Base-by-base conservation (phyloP, 2,329 filamentous ascomycete genomes). In the Pseudogymnoascus sp. region DNA sequence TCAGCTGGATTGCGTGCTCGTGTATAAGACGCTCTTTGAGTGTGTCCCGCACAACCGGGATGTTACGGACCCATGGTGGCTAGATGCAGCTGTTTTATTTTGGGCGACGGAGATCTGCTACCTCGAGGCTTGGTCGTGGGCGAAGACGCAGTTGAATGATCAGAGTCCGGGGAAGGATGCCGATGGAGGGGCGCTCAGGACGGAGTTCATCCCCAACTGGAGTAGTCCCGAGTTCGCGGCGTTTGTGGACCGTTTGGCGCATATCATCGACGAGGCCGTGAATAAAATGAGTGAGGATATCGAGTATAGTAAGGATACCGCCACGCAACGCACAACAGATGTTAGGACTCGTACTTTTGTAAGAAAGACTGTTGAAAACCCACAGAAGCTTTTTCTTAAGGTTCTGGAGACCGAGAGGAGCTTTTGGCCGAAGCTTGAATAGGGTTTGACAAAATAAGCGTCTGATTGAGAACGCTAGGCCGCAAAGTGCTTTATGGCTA, bases 51-150 rank as follows among this genome's bases (percentile, higher is more conserved):
- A n/a, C 28, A 16, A 16, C 20, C 33, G 54, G 3, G 30, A 59
- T 38, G n/a, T 12, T 7, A 30, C 41, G 7, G 38, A 37, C 2
- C 35, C 36, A 4, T 57, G 33, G 16, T 43, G 62, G 68, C 74
- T 92, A 2, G 87, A 91, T 70, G 87, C 86, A 5, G 77, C 90
- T 64, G 81, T 90, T 2, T 79, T 89, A n/a, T 81, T 92, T 22
- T 92, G 87, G 85, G 85, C 84, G n/a, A 90, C 86, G 1, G 89
- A 93, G 74, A 83, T 78, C 54, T 81, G 79, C 63, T 87, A 87
- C 69, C 70, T 86, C 16, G 77, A 81, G 38, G 79, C 84, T 11
- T 87, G 85, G 85, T 76, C 75, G 8, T 81, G 77, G 70, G 79
- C 80, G 3, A 76, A 71, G 64, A 65, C 28, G 22, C 43, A 36